phyloP scores from a whole-genome alignment of 192 early-diverging fungal genomes.

The Piromyces finnis region DNA sequence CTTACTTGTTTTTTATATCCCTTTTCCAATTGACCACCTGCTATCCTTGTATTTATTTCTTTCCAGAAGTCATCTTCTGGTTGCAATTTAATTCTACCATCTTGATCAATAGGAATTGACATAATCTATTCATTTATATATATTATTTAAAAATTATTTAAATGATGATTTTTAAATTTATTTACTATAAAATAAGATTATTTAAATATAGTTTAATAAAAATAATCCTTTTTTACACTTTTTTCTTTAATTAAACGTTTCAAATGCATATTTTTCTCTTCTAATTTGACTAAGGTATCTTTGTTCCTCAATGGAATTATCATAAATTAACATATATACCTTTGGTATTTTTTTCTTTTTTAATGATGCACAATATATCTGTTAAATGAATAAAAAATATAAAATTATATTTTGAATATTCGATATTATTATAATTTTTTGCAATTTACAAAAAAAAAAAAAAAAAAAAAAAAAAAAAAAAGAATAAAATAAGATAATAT shows the following conservation, averaged over 20 bases:
- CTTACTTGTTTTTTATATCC: neutral
- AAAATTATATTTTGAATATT: no score
- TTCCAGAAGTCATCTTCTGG: constrained; percentile 25
- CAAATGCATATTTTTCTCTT: constrained; percentile 84
- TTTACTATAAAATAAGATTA: no score
- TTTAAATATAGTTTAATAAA: no score
- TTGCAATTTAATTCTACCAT: constrained; percentile 19
- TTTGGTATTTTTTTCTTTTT: constrained; percentile 13
- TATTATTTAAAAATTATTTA: no score
- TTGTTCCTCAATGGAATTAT: constrained; percentile 90
- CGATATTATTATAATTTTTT: no score
- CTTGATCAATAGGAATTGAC: constrained; percentile 56
- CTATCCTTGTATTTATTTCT: constrained; percentile 36
- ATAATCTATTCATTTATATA: constrained; percentile 24
- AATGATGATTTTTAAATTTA: no score
- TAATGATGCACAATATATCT: constrained; percentile 15
- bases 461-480: no score
- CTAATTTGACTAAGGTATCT: constrained; percentile 65
- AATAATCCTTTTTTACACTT: no score
- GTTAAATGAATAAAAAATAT: no score
- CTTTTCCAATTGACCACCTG: constrained; percentile 22
- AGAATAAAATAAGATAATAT: no score
- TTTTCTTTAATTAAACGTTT: constrained; percentile 77
- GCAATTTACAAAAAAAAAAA: no score
- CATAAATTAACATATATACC: constrained; percentile 87